These are phyloP conservation scores for Adansonia madagascariensis DNA, from an alignment of 441 rosid species.

Conservation along the genomic window DNA sequence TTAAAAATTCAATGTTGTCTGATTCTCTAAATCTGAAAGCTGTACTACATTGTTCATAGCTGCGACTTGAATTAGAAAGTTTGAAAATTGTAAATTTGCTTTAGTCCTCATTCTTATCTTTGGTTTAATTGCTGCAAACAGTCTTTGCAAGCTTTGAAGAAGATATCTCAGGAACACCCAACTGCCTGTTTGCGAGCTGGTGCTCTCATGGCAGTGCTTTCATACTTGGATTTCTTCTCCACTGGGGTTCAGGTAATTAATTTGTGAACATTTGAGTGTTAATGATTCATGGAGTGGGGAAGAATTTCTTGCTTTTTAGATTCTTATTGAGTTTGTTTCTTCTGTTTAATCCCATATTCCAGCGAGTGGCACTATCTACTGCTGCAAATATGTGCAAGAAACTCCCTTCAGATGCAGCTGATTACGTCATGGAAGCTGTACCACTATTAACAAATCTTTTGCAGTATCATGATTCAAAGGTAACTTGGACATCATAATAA, in stretches of 20 bases:
- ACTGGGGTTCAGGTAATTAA: conserved; percentile 94
- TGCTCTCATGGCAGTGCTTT: conserved; percentile 99
- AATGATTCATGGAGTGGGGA: not conserved
- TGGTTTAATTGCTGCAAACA: conserved; percentile 41
- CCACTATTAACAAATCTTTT: conserved; percentile 96
- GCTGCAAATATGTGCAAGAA: conserved; percentile 99
- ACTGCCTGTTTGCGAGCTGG: conserved; percentile 98
- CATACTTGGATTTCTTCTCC: conserved; percentile 96
- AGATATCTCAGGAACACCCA: conserved; percentile 99
- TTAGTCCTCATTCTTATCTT: not conserved
- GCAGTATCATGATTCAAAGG: conserved; percentile 97
- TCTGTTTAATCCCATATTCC: conserved; percentile 30
- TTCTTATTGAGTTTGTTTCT: conserved; percentile 24
- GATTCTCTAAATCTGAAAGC: not conserved
- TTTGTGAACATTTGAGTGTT: not conserved
- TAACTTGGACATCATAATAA: conserved; percentile 28
- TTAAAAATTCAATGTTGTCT: not conserved
- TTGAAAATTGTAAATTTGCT: not conserved
- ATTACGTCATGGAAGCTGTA: conserved; percentile 99
- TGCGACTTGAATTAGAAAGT: not conserved
- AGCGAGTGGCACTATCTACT: conserved; percentile 96
- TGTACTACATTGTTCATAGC: not conserved
- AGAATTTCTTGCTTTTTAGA: conserved; percentile 5
- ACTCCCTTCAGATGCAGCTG: conserved; percentile 98
- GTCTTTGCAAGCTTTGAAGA: conserved; percentile 97